Base-by-base conservation (phyloP, 2,329 filamentous ascomycete genomes). In the Onygena corvina region DNA sequence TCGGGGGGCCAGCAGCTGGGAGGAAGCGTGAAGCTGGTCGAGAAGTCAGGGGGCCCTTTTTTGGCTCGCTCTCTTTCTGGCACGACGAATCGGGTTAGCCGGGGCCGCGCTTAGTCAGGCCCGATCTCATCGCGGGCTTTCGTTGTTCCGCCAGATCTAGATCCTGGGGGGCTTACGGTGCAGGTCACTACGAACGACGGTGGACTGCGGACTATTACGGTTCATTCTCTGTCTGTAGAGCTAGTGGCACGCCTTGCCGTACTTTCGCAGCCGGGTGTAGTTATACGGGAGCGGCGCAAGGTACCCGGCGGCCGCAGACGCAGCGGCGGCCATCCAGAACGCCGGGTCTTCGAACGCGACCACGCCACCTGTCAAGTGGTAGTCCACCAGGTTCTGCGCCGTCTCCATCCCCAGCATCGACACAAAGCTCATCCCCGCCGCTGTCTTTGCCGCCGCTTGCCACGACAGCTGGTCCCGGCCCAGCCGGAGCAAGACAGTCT, bases 321-420 rank as follows among this genome's bases (percentile, higher is more conserved):
- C 51, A 12, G 18, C 52, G 27, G 75, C 75, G 2, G 76, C 74
- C 0, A 60, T 52, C 76, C 76, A 79, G 50, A 79, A 79, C 1
- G 59, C 53, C 0, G 73, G 70, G 21, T 70, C 68, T 1, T 68
- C 64, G 8, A 77, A 58, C 0, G 65, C 61, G 1, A 78, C 70
- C 1, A 67, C 57, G 0, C 75, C 76, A 0, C 75, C 73, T 0
- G 75, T 79, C 0, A 79, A 61, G 50, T 74, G 69, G 50, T 73
- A 78, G 52, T 79, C 76, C 2, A 79, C 75, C 0, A 64, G 52
- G 53, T 79, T 79, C 55, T 78, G 71, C 0, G 71, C 74, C 2
- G 66, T 53, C 57, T 79, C 76, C 76, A 79, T 79, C 0, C 75
- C 73, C 1, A 77, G 7, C 76, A 79, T 79, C 0, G 75, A 78